Conservation (phyloP, 164 flowering plant genomes). For the Buxus sempervirens region DNA sequence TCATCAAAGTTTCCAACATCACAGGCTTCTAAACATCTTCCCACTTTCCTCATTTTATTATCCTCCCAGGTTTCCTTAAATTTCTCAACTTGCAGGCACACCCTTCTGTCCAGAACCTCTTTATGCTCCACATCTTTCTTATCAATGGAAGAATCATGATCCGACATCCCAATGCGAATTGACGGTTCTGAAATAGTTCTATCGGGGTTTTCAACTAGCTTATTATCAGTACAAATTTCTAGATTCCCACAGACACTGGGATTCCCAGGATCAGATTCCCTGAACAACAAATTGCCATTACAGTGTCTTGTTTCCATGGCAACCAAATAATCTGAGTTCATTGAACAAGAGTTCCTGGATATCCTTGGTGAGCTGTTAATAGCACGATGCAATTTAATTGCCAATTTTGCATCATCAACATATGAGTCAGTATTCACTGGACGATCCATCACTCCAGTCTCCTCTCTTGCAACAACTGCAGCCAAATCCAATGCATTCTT, state of each 20-base stretch:
- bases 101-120: conserved; percentile 1
- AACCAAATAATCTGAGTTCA: conserved; percentile 13
- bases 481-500: conserved; percentile 21
- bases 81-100: background rate
- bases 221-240: conserved; percentile 13
- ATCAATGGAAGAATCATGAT: conserved; percentile 10
- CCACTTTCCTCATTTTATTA: conserved; percentile 1
- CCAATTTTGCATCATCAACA: conserved; percentile 44
- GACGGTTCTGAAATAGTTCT: conserved; percentile 11
- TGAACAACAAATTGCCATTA: conserved; percentile 4
- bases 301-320: background rate
- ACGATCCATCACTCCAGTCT: background rate
- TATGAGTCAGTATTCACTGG: conserved; percentile 1
- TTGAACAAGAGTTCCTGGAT: conserved; percentile 22
- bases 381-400: conserved; percentile 42
- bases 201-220: conserved; percentile 10
- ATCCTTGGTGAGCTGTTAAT: conserved; percentile 59
- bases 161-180: background rate
- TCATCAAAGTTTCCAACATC: conserved; percentile 9
- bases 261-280: conserved; percentile 11
- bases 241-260: conserved; percentile 17
- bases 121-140: background rate
- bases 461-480: conserved; percentile 15
- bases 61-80: conserved; percentile 9
- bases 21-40: background rate